These are phyloP conservation scores for Hortiboletus flavorubellus DNA, from an alignment of 768 basidiomycete genomes.

Conservation along the genomic window DNA sequence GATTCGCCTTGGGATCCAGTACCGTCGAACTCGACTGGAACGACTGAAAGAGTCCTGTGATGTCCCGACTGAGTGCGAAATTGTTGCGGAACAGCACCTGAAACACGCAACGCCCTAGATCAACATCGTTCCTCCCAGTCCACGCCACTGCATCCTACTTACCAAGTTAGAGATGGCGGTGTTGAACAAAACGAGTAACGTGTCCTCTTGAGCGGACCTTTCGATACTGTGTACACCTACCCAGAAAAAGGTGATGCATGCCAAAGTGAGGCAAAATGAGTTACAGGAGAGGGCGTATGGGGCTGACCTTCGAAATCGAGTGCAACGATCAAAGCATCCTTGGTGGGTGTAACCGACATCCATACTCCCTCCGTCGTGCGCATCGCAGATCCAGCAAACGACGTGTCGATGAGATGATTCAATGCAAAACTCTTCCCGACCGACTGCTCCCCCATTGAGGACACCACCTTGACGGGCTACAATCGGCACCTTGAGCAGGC, in stretches of 20 bases:
- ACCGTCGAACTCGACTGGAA: slow-evolving; percentile 59
- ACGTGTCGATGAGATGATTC: slow-evolving; percentile 61
- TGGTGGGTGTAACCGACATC: slow-evolving; percentile 64
- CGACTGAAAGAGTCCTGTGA: slow-evolving; percentile 58
- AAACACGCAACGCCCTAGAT: not conserved
- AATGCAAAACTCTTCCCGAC: slow-evolving; percentile 60
- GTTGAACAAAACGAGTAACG: slow-evolving; percentile 60
- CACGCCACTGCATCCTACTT: slow-evolving; percentile 28
- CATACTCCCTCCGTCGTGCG: slow-evolving; percentile 64
- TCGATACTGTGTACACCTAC: slow-evolving; percentile 62
- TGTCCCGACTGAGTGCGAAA: slow-evolving; percentile 58
- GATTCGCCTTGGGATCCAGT: slow-evolving; percentile 56
- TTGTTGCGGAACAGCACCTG: slow-evolving; percentile 67
- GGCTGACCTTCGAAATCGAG: slow-evolving; percentile 59
- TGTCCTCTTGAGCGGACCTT: slow-evolving; percentile 60
- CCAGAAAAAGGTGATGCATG: not conserved
- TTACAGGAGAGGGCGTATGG: accelerated
- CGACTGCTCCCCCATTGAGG: slow-evolving; percentile 68
- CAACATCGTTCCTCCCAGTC: not conserved
- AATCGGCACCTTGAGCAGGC: not conserved
- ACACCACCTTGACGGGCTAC: slow-evolving; percentile 61
- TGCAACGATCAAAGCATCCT: slow-evolving; percentile 51
- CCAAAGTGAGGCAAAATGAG: not conserved
- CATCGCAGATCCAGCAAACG: slow-evolving; percentile 66
- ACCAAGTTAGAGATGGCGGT: slow-evolving; percentile 64